Percentiles rank a stretch among this genome's conserved stretches.
phyloP scores from a whole-genome alignment of 768 basidiomycete genomes.

The Pleurotus ostreatus region DNA sequence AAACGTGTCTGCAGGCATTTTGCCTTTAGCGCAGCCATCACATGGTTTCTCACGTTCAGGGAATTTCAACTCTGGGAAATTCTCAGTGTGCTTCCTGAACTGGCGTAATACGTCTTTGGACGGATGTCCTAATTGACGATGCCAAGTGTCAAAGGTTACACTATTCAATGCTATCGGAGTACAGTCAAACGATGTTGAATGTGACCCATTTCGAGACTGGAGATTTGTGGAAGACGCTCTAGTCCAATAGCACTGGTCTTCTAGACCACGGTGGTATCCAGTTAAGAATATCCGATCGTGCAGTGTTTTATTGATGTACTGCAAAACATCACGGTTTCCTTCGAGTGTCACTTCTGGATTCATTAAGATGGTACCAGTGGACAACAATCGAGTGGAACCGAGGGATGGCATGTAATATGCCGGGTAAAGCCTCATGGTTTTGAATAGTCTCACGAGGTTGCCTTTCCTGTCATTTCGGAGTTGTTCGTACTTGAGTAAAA shows the following conservation, averaged over 20 bases:
- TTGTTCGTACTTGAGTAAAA: neutral
- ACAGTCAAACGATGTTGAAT: too few species aligned
- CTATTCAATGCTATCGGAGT: neutral
- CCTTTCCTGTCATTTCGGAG: neutral
- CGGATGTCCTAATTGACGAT: neutral
- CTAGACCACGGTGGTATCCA: neutral
- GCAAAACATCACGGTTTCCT: neutral
- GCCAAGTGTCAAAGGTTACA: neutral
- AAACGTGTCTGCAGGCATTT: slow-evolving; percentile 5
- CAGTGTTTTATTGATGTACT: neutral
- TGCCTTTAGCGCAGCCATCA: slow-evolving; percentile 7
- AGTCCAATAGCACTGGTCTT: neutral
- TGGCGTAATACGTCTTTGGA: neutral
- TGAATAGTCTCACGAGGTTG: neutral
- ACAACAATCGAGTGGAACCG: neutral
- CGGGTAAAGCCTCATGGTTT: neutral
- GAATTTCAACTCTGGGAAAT: neutral
- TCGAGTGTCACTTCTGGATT: neutral
- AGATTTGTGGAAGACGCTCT: neutral
- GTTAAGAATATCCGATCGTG: neutral
- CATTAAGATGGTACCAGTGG: neutral
- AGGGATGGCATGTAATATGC: neutral
- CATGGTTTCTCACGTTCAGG: neutral
- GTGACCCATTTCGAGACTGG: neutral
- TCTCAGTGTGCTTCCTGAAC: neutral